phyloP scores from a whole-genome alignment of 306 rosid species.

The Castanea mollissima region DNA sequence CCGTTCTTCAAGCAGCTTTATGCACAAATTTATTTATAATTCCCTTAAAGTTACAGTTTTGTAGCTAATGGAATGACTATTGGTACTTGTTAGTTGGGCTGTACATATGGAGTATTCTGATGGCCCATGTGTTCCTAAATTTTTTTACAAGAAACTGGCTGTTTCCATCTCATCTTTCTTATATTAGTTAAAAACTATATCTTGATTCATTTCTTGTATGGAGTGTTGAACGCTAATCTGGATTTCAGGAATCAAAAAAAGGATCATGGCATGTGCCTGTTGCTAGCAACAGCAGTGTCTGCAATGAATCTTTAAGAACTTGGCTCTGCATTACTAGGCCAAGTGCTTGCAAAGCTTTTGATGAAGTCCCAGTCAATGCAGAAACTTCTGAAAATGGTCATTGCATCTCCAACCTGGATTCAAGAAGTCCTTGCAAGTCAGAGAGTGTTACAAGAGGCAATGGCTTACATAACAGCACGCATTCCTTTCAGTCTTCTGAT shows the following conservation, averaged over 20 bases:
- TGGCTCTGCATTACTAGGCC: conserved; percentile 83
- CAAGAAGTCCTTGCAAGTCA: conserved; percentile 7
- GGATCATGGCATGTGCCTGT: conserved; percentile 93
- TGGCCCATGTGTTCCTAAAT: not conserved
- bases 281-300: conserved; percentile 24
- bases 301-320: conserved; percentile 35
- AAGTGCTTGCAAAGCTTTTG: conserved; percentile 16
- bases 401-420: not conserved
- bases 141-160: not conserved
- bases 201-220: conserved; percentile 1
- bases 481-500: conserved; percentile 25
- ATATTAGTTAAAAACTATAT: not conserved
- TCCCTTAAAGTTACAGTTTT: too few relatives aligned
- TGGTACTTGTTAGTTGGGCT: not conserved
- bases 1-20: not conserved
- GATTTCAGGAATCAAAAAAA: conserved; percentile 70
- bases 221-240: conserved; percentile 11
- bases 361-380: conserved; percentile 16
- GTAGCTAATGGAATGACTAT: too few relatives aligned
- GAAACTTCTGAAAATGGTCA: conserved; percentile 26
- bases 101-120: not conserved
- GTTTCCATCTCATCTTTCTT: not conserved
- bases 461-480: not conserved
- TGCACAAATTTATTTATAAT: not conserved
- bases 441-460: conserved; percentile 9